A percentile compares a stretch with the other conserved stretches of the same genome.
Conservation (phyloP, 2,329 filamentous ascomycete species). For the Ophiostoma sp. region DNA sequence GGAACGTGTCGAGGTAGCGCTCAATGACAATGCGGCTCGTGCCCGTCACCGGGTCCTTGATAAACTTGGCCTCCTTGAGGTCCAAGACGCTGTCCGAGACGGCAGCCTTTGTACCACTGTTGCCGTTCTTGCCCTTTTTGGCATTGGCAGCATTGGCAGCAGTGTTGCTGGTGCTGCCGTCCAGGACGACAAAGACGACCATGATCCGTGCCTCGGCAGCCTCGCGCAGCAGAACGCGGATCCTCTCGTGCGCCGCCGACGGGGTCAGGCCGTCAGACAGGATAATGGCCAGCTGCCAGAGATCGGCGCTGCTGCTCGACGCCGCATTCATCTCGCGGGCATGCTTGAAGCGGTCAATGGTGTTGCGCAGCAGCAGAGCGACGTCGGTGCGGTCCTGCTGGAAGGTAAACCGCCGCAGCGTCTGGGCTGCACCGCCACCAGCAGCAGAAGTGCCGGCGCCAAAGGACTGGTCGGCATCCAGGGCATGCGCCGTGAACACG, state of each 20-base stretch:
- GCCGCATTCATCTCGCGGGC: constrained; percentile 51
- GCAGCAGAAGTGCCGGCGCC: constrained; percentile 31
- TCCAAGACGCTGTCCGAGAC: constrained; percentile 71
- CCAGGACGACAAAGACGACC: constrained; percentile 96
- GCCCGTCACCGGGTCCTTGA: constrained; percentile 52
- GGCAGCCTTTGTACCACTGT: constrained; percentile 26
- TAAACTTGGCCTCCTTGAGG: constrained; percentile 79
- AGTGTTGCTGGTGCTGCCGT: constrained; percentile 43
- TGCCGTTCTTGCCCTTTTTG: constrained; percentile 31
- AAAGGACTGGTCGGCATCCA: constrained; percentile 70
- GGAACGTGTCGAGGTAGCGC: constrained; percentile 90
- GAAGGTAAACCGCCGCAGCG: constrained; percentile 81
- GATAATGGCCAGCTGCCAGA: constrained; percentile 93
- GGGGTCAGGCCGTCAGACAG: constrained; percentile 93
- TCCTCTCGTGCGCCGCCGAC: constrained; percentile 69
- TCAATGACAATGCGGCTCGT: constrained; percentile 71
- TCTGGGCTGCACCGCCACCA: constrained; percentile 70
- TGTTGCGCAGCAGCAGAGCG: constrained; percentile 66
- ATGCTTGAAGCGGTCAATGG: constrained; percentile 73
- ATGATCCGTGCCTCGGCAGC: constrained; percentile 93
- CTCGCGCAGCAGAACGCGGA: constrained; percentile 75
- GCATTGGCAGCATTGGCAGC: constrained; percentile 30
- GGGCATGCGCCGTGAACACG: constrained; percentile 79
- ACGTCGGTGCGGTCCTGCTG: constrained; percentile 83
- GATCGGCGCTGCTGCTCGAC: constrained; percentile 52